A percentile compares a stretch with the other conserved stretches of the same genome.
phyloP scores from a whole-genome alignment of 2,329 filamentous ascomycete species.

The Trichoderma guizhouense region DNA sequence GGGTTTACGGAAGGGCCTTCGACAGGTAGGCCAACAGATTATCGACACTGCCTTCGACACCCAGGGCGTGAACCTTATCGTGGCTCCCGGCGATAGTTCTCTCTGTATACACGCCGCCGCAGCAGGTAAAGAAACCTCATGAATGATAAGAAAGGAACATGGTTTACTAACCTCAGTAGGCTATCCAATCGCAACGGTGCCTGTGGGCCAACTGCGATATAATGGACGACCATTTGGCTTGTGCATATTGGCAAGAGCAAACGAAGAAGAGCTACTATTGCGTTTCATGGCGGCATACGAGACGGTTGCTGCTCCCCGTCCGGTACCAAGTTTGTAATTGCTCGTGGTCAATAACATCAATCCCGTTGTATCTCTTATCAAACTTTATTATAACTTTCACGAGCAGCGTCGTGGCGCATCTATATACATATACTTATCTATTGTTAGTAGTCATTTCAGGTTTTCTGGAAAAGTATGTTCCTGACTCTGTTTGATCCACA shows the following conservation, averaged over 20 bases:
- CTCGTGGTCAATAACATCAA: too few species aligned
- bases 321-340: conserved; percentile 11
- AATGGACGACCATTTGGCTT: conserved; percentile 22
- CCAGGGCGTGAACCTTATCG: conserved; percentile 14
- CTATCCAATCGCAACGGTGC: conserved; percentile 19
- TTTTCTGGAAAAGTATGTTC: background rate
- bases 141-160: background rate
- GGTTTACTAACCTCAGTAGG: background rate
- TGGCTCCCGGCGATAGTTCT: conserved; percentile 18
- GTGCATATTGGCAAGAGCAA: conserved; percentile 16
- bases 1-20: background rate
- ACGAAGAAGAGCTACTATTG: conserved; percentile 18
- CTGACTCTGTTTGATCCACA: background rate
- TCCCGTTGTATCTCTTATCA: background rate
- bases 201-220: conserved; percentile 17
- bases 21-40: conserved; percentile 2
- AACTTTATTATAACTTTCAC: background rate
- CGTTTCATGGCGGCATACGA: conserved; percentile 22
- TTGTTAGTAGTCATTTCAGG: background rate
- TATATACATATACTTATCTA: background rate
- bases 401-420: background rate
- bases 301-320: conserved; percentile 6
- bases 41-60: conserved; percentile 13
- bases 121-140: conserved; percentile 8
- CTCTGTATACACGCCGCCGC: conserved; percentile 22